Conservation (phyloP, 768 basidiomycete genomes). For the Aureoboletus auriporus region DNA sequence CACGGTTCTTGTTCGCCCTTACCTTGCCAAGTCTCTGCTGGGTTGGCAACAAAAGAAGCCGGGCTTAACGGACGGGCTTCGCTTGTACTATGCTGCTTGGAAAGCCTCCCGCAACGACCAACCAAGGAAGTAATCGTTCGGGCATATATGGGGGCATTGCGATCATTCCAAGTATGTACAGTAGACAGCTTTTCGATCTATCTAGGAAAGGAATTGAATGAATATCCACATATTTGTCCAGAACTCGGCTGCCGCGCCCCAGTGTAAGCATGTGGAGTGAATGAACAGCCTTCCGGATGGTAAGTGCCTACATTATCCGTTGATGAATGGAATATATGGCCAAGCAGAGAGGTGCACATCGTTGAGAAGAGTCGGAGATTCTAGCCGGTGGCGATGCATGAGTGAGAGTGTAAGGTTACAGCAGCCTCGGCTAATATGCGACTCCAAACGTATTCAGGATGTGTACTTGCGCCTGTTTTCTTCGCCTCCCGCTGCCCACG, state of each 20-base stretch:
- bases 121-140: constrained; percentile 4
- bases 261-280: no score
- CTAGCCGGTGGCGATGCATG: no score
- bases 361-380: no score
- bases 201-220: background rate
- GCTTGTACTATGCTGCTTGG: constrained; percentile 26
- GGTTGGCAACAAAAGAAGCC: constrained; percentile 32
- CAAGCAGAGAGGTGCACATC: no score
- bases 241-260: no score
- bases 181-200: background rate
- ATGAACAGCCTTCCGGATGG: no score
- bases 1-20: constrained; percentile 17
- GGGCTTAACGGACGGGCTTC: constrained; percentile 31
- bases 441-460: background rate
- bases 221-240: no score
- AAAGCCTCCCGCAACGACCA: constrained; percentile 13
- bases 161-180: background rate
- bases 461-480: background rate
- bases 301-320: no score
- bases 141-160: background rate
- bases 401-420: no score
- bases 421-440: no score
- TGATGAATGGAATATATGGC: no score
- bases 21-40: constrained; percentile 27
- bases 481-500: constrained; percentile 6